These are phyloP conservation scores for Trichoderma koningiopsis DNA, from an alignment of 2,329 filamentous ascomycete species.

Conservation along the genomic window DNA sequence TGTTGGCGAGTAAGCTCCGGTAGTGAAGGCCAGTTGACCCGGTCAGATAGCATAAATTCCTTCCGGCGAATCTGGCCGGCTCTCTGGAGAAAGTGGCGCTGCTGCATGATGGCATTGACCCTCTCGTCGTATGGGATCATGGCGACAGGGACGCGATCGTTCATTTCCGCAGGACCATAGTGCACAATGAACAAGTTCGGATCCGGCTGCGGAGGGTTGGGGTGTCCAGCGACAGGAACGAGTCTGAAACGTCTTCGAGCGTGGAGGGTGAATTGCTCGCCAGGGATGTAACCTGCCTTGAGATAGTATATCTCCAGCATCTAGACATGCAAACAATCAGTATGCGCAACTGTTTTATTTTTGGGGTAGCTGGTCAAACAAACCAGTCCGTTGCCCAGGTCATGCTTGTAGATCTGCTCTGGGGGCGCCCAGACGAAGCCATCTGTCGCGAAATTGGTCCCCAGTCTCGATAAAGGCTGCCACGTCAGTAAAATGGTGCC, in stretches of 20 bases:
- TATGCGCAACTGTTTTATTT: conserved; percentile 26
- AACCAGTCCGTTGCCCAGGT: conserved; percentile 64
- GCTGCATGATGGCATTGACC: conserved; percentile 61
- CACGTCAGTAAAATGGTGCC: conserved; percentile 83
- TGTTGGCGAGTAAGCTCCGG: conserved; percentile 56
- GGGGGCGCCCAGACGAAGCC: conserved; percentile 88
- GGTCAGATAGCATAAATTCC: conserved; percentile 92
- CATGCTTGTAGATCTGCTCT: conserved; percentile 75
- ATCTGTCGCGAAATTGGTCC: conserved; percentile 80
- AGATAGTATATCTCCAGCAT: conserved; percentile 87
- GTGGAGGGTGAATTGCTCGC: conserved; percentile 74
- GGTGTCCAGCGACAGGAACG: conserved; percentile 68
- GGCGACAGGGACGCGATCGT: conserved; percentile 70
- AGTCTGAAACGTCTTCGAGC: conserved; percentile 85
- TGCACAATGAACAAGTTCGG: conserved; percentile 88
- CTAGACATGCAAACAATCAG: conserved; percentile 46
- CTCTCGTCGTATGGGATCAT: conserved; percentile 66
- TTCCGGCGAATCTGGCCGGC: conserved; percentile 84
- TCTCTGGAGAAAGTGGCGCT: conserved; percentile 65
- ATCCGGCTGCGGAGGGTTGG: conserved; percentile 71
- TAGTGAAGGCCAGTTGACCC: conserved; percentile 86
- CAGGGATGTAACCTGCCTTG: conserved; percentile 75
- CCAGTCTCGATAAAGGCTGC: conserved; percentile 75
- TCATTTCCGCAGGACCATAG: conserved; percentile 76
- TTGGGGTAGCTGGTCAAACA: conserved; percentile 32